Base-by-base conservation (phyloP, 2,329 filamentous ascomycete species). In the Pezicula radicicola region DNA sequence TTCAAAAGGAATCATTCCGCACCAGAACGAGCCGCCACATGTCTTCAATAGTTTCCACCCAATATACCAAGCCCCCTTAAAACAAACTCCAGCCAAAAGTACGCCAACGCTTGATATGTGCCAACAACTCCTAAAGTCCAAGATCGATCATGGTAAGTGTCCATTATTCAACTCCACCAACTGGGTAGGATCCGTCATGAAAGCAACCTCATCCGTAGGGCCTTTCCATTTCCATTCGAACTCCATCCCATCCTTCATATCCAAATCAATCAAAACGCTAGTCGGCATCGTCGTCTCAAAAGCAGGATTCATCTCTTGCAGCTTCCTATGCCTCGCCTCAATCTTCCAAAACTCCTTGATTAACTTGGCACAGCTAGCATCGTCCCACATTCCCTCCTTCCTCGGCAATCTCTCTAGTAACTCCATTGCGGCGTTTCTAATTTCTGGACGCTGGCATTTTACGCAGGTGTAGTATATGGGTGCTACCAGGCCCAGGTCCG, bases 311-410 rank as follows among this genome's bases (percentile, higher is more conserved):
- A 15, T 16, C 5, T 48, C 25, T 12, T 50, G 47, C 33, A 57
- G 12, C 12, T 21, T 25, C 27, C 42, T 37, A 48, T 61, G 52
- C 16, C 19, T 50, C n/a, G 54, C 50, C 44, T 66, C 60, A 2
- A 64, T 55, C 3, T 48, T 46, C 60, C 60, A 63, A 42, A 56
- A 62, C n/a, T 61, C 48, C 36, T 46, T 46, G 7, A 65, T 49
- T 21, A 66, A 53, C 28, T 48, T 52, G 2, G 53, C 51, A 0
- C 55, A 55, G 1, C 53, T 52, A 6, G 45, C 27, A 42, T 58
- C 60, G 46, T 67, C 63, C 64, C 64, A 67, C 63, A 66, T 66
- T 10, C 64, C 65, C 45, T 67, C 65, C 25, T 59, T 58, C 19
- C 64, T 46, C 12, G 60, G 65, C 49, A 51, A 58, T 6, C 57